Base-by-base conservation (phyloP, 345 rosid species). In the Hevea brasiliensis region DNA sequence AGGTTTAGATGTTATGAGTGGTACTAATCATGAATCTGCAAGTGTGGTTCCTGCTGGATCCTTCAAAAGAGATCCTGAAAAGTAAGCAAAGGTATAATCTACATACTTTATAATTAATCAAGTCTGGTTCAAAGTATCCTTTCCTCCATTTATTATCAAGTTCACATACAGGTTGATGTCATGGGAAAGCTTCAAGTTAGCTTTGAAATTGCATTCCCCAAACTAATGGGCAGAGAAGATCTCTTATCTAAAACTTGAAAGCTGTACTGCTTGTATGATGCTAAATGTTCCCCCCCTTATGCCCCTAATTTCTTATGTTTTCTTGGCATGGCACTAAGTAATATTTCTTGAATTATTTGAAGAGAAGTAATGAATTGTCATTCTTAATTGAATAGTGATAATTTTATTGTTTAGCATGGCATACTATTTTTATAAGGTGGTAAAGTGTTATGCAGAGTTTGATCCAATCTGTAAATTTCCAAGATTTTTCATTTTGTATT, bases 21-120 rank as follows among this genome's bases (percentile, higher is more conserved):
- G 75, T 17, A 81, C 61, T 58, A 87, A 84, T 76, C 86, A 82
- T 61, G 97, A 93, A 68, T 68, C 84, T 56, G 80, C 78, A 66
- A 72, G 87, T 17, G 74, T 81, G 77, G 87, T 86, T 77, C 94
- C 89, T 44, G 79, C 72, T 77, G 92, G 89, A 81, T 80, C 89
- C 27, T 91, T 85, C 76, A 78, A 82, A 79, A 72, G 87, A 72
- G 88, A 86, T 81, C 76, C 87, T 73, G 89, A 86, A 71, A 93
- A 85, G 74, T 88, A 84, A 90, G 73, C 65, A 56, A 32, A 76
- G 87, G 89, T 89, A 72, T 67, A 41, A 63, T 64, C 44, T 37
- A 20, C 66, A 41, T 67, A 23, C 8, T 67, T 20, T 8, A 32
- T 4, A 67, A 29, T 63, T 24, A 6, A 23, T 32, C 27, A 37